Conservation (phyloP, 1,139 yeast species). For the Kurtzmaniella quercitrusa region DNA sequence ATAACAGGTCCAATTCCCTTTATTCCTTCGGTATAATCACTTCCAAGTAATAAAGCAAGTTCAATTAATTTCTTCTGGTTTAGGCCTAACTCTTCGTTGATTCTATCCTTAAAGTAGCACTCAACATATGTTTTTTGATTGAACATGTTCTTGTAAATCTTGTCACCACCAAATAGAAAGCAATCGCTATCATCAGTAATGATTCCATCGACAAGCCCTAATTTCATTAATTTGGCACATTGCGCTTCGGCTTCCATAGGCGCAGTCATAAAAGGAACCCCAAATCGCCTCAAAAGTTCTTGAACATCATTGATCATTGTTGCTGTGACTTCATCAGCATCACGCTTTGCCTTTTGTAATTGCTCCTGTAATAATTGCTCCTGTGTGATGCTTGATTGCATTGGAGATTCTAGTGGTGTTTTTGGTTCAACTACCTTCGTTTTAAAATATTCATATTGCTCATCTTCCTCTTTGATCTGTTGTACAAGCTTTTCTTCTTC, state of each 20-base stretch:
- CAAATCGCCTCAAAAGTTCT: slow-evolving; percentile 78
- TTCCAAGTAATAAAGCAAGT: slow-evolving; percentile 78
- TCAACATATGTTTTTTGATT: slow-evolving; percentile 92
- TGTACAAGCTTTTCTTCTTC: slow-evolving; percentile 67
- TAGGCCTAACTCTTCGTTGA: slow-evolving; percentile 64
- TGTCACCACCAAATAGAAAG: slow-evolving; percentile 85
- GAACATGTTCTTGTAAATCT: slow-evolving; percentile 88
- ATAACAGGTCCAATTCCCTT: slow-evolving; percentile 91
- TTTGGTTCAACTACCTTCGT: slow-evolving; percentile 30
- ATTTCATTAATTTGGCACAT: slow-evolving; percentile 69
- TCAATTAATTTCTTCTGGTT: slow-evolving; percentile 62
- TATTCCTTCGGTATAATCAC: slow-evolving; percentile 91
- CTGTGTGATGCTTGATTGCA: slow-evolving; percentile 35
- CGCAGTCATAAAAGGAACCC: slow-evolving; percentile 90
- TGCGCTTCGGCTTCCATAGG: slow-evolving; percentile 99
- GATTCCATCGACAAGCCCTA: slow-evolving; percentile 86
- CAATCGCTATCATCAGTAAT: slow-evolving; percentile 98
- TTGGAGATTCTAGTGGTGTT: slow-evolving; percentile 11
- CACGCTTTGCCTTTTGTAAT: slow-evolving; percentile 67
- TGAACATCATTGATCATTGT: slow-evolving; percentile 89
- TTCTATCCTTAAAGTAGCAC: slow-evolving; percentile 60
- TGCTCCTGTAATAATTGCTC: slow-evolving; percentile 56
- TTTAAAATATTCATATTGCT: slow-evolving; percentile 66
- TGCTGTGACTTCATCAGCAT: slow-evolving; percentile 86
- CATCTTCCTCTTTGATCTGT: slow-evolving; percentile 64